phyloP scores from a whole-genome alignment of 2,329 filamentous ascomycete genomes.

The Ampelomyces quisqualis region DNA sequence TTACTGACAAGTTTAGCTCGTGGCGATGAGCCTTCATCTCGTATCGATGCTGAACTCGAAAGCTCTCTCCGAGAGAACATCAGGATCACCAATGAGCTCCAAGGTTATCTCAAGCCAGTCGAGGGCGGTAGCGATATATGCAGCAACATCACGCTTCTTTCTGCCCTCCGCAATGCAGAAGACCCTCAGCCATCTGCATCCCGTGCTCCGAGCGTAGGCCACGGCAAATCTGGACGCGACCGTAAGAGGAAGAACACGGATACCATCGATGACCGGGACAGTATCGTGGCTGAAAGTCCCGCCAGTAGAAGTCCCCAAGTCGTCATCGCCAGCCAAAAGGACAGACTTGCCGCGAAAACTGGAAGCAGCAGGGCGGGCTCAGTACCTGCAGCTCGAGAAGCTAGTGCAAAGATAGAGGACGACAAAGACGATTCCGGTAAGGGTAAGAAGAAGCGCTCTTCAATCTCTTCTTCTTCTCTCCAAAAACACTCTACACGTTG shows the following conservation, averaged over 20 bases:
- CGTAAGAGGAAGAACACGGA: slow-evolving; percentile 44
- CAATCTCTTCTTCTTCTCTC: slow-evolving; percentile 9
- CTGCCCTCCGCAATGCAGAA: slow-evolving; percentile 50
- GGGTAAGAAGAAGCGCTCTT: slow-evolving; percentile 44
- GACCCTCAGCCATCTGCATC: slow-evolving; percentile 42
- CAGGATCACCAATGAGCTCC: slow-evolving; percentile 50
- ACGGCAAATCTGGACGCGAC: slow-evolving; percentile 38
- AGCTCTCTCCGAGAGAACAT: slow-evolving; percentile 51
- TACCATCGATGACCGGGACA: slow-evolving; percentile 41
- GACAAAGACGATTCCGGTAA: slow-evolving; percentile 49
- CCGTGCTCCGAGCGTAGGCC: slow-evolving; percentile 38
- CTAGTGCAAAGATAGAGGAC: slow-evolving; percentile 55
- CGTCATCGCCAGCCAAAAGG: slow-evolving; percentile 32
- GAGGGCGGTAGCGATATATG: slow-evolving; percentile 45
- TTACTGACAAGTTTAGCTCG: slow-evolving; percentile 28
- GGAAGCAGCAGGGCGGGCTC: slow-evolving; percentile 45
- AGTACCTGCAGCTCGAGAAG: slow-evolving; percentile 50
- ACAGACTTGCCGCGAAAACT: slow-evolving; percentile 44
- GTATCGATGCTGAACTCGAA: slow-evolving; percentile 51
- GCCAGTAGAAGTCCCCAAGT: slow-evolving; percentile 41
- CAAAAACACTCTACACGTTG: neutral
- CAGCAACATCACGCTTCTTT: slow-evolving; percentile 50
- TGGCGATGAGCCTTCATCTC: slow-evolving; percentile 38
- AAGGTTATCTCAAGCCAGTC: slow-evolving; percentile 47
- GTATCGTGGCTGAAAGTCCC: slow-evolving; percentile 43